A percentile compares a stretch with the other conserved stretches of the same genome.
These are phyloP conservation scores for Jacaranda copaia DNA, from an alignment of 257 asterid genomes.

Conservation along the genomic window DNA sequence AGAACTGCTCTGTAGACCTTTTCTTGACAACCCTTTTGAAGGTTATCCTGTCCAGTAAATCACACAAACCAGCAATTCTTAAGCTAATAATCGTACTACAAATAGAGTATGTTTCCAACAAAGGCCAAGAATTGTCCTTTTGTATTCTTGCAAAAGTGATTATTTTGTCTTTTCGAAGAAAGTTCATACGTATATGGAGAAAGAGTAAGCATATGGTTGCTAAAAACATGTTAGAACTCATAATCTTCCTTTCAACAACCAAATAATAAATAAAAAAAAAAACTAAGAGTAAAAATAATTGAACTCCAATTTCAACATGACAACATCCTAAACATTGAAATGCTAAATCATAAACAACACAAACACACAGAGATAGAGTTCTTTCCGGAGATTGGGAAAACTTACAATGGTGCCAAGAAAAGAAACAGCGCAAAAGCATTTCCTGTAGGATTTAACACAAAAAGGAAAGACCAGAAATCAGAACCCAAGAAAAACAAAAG, in stretches of 20 bases:
- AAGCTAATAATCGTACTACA: conserved; percentile 2
- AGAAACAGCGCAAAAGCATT: conserved; percentile 82
- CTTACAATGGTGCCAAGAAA: conserved; percentile 89
- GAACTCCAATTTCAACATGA: neutral
- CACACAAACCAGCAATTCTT: neutral
- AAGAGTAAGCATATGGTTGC: neutral
- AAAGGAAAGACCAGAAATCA: conserved; percentile 9
- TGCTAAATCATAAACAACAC: neutral
- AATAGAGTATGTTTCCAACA: conserved; percentile 13
- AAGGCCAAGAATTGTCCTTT: conserved; percentile 17
- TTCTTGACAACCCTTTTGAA: conserved; percentile 71
- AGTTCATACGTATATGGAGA: conserved; percentile 8
- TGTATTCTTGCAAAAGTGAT: conserved; percentile 7
- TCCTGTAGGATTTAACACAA: conserved; percentile 49
- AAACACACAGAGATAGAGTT: conserved; percentile 1
- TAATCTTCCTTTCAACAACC: neutral
- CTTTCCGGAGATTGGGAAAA: neutral
- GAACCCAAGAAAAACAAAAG: neutral
- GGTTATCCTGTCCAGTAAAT: conserved; percentile 60
- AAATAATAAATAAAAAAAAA: neutral
- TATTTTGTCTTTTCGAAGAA: conserved; percentile 19
- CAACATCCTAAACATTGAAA: neutral
- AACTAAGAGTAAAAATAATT: neutral
- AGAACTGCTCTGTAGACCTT: conserved; percentile 74
- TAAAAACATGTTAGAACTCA: neutral